phyloP scores from a whole-genome alignment of 2,329 filamentous ascomycete genomes.

The Calonectria montana region DNA sequence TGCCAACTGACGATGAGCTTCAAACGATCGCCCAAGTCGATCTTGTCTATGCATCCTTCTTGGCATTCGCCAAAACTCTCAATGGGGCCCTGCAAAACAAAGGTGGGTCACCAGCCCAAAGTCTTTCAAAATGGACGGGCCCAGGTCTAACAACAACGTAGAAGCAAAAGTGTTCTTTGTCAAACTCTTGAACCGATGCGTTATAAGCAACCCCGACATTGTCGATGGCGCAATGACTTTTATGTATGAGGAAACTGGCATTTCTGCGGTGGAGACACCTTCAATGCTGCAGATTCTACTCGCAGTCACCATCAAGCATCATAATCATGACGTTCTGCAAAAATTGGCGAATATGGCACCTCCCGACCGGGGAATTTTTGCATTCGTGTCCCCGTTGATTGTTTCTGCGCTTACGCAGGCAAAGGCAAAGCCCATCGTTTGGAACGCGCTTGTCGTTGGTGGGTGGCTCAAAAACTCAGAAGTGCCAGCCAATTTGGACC shows the following conservation, averaged over 20 bases:
- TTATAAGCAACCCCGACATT: slow-evolving; percentile 10
- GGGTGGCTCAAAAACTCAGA: background rate
- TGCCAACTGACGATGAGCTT: background rate
- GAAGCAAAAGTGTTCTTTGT: slow-evolving; percentile 6
- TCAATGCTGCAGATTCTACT: slow-evolving; percentile 12
- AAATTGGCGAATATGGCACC: background rate
- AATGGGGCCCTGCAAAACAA: background rate
- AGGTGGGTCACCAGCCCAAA: background rate
- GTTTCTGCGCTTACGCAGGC: background rate
- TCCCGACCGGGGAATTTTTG: background rate
- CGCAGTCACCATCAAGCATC: slow-evolving; percentile 19
- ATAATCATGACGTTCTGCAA: slow-evolving; percentile 12
- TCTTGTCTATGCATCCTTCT: slow-evolving; percentile 13
- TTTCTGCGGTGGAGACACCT: slow-evolving; percentile 6
- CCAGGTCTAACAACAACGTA: background rate
- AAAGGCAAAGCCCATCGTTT: background rate
- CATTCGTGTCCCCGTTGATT: background rate
- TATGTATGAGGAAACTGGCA: slow-evolving; percentile 17
- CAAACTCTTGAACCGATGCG: slow-evolving; percentile 15
- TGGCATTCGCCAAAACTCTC: background rate
- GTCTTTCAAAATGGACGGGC: background rate
- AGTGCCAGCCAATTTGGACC: background rate
- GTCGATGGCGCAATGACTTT: slow-evolving; percentile 13
- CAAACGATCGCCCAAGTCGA: background rate
- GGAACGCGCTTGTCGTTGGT: background rate